Percentiles rank a stretch among this genome's conserved stretches.
These are phyloP conservation scores for Rhynchospora pubera DNA, from an alignment of 176 grass and related monocot genomes.

Conservation along the genomic window DNA sequence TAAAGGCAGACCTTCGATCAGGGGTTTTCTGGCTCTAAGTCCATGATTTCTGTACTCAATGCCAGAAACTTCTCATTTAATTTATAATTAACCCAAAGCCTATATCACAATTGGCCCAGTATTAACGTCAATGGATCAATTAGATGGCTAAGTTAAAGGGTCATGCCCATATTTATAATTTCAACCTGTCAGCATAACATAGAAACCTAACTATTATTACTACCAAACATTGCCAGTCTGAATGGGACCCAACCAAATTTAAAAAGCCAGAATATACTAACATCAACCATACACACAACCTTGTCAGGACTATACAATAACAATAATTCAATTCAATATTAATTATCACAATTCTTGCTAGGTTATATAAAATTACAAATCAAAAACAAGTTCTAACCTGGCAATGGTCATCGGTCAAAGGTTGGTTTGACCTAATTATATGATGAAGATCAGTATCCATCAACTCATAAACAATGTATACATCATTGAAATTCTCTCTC, in stretches of 20 bases:
- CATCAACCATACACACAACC: not conserved
- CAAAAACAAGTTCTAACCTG: constrained; percentile 41
- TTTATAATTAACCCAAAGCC: not conserved
- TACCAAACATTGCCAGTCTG: too few species aligned
- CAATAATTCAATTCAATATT: not conserved
- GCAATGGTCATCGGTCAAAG: constrained; percentile 87
- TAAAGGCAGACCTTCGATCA: not conserved
- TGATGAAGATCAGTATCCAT: constrained; percentile 99
- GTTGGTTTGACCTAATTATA: constrained; percentile 78
- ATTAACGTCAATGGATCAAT: not conserved
- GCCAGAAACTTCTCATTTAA: not conserved
- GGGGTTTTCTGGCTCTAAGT: not conserved
- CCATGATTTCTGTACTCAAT: not conserved
- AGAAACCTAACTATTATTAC: not conserved
- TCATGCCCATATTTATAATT: not conserved
- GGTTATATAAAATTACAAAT: not conserved
- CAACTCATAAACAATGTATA: constrained; percentile 88
- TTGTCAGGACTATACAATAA: not conserved
- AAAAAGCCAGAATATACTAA: not conserved
- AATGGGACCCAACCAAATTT: too few species aligned
- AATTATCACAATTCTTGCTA: not conserved
- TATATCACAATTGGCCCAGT: not conserved
- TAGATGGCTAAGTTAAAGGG: not conserved
- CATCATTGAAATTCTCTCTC: constrained; percentile 92
- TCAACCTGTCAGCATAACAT: not conserved